These are phyloP conservation scores for Cicer judaicum DNA, from an alignment of 306 rosid genomes.

Conservation along the genomic window DNA sequence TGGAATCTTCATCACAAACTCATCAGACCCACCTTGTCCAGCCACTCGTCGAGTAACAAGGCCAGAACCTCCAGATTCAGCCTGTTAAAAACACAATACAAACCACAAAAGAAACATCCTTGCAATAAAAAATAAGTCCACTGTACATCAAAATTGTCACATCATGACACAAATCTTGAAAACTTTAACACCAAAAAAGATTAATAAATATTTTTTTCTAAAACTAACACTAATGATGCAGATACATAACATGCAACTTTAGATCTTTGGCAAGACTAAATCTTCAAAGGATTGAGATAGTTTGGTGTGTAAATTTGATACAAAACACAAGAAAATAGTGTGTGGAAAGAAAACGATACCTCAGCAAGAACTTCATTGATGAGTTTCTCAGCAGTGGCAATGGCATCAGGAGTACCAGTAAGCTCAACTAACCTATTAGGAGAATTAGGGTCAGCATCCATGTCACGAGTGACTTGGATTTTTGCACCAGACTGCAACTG, in stretches of 20 bases:
- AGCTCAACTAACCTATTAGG: slow-evolving; percentile 73
- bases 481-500: slow-evolving; percentile 95
- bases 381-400: slow-evolving; percentile 81
- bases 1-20: slow-evolving; percentile 76
- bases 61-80: slow-evolving; percentile 95
- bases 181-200: neutral
- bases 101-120: neutral
- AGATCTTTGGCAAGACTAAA: neutral
- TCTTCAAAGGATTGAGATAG: neutral
- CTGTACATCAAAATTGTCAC: neutral
- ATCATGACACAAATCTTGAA: neutral
- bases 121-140: neutral
- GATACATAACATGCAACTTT: neutral
- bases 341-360: slow-evolving; percentile 42
- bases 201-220: neutral
- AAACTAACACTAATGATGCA: neutral
- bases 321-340: neutral
- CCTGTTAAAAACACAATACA: slow-evolving; percentile 56
- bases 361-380: slow-evolving; percentile 86
- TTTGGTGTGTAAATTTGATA: neutral
- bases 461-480: slow-evolving; percentile 92
- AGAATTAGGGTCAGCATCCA: slow-evolving; percentile 82
- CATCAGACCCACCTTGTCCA: slow-evolving; percentile 82
- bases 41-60: slow-evolving; percentile 64
- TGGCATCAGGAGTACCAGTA: slow-evolving; percentile 84